Percentiles rank a stretch among this genome's conserved stretches.
phyloP scores from a whole-genome alignment of 2,329 filamentous ascomycete species.

The Colletotrichum salicis region DNA sequence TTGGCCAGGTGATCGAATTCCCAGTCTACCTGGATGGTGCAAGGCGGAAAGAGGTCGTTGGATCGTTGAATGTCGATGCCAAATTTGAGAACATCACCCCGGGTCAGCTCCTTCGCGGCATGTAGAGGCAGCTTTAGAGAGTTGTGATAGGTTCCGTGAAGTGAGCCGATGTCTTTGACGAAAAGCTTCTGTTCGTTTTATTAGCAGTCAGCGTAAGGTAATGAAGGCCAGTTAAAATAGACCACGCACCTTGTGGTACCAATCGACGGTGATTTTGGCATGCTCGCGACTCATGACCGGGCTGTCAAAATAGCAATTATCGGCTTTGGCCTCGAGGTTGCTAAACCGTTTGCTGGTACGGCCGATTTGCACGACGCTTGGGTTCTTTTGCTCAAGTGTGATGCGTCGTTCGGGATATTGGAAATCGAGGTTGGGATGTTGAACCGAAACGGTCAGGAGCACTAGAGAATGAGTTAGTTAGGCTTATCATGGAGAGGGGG shows the following conservation, averaged over 20 bases:
- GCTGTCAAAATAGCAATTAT: constrained; percentile 76
- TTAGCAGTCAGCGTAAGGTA: background rate
- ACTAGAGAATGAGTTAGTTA: constrained; percentile 39
- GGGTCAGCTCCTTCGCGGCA: constrained; percentile 35
- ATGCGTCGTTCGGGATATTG: constrained; percentile 37
- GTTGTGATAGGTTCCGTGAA: constrained; percentile 65
- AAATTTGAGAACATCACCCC: constrained; percentile 49
- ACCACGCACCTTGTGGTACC: constrained; percentile 55
- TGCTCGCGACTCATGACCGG: constrained; percentile 78
- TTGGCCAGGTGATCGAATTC: constrained; percentile 39
- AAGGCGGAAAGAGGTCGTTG: constrained; percentile 49
- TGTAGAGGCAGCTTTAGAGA: constrained; percentile 38
- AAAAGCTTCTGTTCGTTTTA: constrained; percentile 51
- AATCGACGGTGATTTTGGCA: constrained; percentile 62
- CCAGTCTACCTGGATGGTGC: constrained; percentile 47
- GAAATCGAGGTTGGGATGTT: constrained; percentile 38
- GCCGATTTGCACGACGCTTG: constrained; percentile 49
- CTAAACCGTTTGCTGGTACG: constrained; percentile 55
- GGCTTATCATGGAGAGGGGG: background rate
- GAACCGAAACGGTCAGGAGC: constrained; percentile 43
- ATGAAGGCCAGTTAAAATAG: background rate
- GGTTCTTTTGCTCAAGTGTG: constrained; percentile 41
- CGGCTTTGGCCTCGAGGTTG: constrained; percentile 45
- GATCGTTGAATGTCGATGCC: constrained; percentile 49
- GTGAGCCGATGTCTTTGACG: constrained; percentile 59